Conservation (phyloP, 1,284 basidiomycete genomes). For the Phlebopus sp. region DNA sequence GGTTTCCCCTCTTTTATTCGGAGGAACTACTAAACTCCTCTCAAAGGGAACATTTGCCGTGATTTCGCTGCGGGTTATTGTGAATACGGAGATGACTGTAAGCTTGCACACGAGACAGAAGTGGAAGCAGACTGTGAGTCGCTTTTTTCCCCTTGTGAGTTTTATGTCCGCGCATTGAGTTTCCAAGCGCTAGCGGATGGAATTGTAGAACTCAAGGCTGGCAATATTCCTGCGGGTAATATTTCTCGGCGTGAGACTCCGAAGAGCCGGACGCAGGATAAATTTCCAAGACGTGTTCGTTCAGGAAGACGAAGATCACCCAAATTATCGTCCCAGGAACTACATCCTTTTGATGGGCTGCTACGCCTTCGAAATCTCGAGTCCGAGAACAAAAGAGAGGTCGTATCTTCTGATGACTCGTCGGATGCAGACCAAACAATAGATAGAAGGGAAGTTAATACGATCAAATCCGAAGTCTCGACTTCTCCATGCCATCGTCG, state of each 20-base stretch:
- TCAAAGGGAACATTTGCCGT: constrained; percentile 38
- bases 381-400: not conserved
- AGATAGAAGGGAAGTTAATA: not conserved
- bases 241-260: not conserved
- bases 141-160: not conserved
- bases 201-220: constrained; percentile 15
- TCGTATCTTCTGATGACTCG: not conserved
- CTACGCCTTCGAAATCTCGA: constrained; percentile 1
- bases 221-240: not conserved
- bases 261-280: not conserved
- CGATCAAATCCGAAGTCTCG: not conserved
- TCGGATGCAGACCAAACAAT: not conserved
- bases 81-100: constrained; percentile 38
- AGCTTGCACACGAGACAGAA: constrained; percentile 36
- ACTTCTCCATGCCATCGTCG: constrained; percentile 22
- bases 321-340: constrained; percentile 2
- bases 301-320: constrained; percentile 8
- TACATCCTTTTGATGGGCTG: not conserved
- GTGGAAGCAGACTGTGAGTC: constrained; percentile 23
- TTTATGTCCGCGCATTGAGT: constrained; percentile 1
- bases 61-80: constrained; percentile 37
- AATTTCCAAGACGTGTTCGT: constrained; percentile 4
- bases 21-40: not conserved
- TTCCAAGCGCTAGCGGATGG: constrained; percentile 15
- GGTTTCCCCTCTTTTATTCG: constrained; percentile 12